Conservation (phyloP, 257 asterid genomes). For the Ballota nigra region DNA sequence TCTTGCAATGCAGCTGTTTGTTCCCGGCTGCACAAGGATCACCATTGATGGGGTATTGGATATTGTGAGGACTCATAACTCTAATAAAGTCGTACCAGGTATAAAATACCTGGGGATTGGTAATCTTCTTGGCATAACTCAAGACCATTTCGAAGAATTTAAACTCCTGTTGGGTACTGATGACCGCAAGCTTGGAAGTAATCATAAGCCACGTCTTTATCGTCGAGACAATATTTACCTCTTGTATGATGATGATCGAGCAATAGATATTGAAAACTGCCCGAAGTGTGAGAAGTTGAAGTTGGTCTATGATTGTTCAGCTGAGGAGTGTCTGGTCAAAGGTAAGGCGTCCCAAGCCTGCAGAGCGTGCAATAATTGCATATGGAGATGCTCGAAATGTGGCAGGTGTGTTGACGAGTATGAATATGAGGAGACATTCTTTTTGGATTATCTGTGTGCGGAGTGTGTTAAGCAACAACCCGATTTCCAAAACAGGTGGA, state of each 20-base stretch:
- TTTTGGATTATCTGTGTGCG: conserved; percentile 62
- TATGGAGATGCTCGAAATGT: conserved; percentile 68
- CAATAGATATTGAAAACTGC: conserved; percentile 74
- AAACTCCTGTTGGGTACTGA: conserved; percentile 45
- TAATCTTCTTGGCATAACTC: conserved; percentile 57
- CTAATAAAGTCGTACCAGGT: conserved; percentile 36
- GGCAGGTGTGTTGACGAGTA: conserved; percentile 66
- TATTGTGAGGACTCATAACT: conserved; percentile 45
- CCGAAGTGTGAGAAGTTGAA: conserved; percentile 64
- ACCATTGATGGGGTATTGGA: conserved; percentile 59
- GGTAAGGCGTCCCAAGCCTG: conserved; percentile 42
- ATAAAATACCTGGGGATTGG: conserved; percentile 71
- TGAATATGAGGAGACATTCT: conserved; percentile 72
- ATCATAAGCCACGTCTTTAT: conserved; percentile 55
- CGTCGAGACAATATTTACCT: conserved; percentile 51
- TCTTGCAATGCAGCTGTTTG: conserved; percentile 53
- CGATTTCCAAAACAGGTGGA: conserved; percentile 27
- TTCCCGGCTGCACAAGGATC: conserved; percentile 81
- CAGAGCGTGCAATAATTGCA: conserved; percentile 73
- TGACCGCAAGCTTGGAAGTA: conserved; percentile 18
- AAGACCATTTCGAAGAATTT: conserved; percentile 51
- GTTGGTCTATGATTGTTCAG: conserved; percentile 89
- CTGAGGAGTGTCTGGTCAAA: conserved; percentile 58
- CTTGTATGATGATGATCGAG: conserved; percentile 65
- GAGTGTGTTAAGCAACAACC: conserved; percentile 45